These are phyloP conservation scores for Chaetomium strumarium DNA, from an alignment of 2,329 filamentous ascomycete species.

Conservation along the genomic window DNA sequence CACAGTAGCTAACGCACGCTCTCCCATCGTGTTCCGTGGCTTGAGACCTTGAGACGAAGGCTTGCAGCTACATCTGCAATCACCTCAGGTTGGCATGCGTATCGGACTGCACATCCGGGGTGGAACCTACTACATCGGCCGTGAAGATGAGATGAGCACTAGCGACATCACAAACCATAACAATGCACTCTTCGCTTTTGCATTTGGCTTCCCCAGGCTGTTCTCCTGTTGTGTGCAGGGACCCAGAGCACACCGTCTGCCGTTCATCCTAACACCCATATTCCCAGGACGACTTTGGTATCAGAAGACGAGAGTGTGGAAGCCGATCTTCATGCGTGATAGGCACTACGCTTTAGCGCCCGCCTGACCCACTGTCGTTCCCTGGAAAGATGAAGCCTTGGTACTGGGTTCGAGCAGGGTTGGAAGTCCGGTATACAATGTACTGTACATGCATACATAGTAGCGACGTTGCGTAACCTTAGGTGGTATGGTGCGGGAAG, in stretches of 20 bases:
- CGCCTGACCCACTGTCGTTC: conserved; percentile 14
- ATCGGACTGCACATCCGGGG: conserved; percentile 1
- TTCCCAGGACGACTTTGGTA: not conserved
- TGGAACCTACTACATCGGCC: not conserved
- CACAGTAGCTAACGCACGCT: not conserved
- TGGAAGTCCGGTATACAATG: not conserved
- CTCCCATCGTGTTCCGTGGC: conserved; percentile 11
- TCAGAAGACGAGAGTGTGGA: not conserved
- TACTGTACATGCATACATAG: too few relatives aligned
- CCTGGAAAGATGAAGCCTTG: conserved; percentile 16
- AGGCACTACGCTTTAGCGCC: conserved; percentile 13
- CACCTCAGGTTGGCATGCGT: not conserved
- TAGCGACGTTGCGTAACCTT: not conserved
- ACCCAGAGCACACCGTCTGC: too few relatives aligned
- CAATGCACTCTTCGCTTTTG: not conserved
- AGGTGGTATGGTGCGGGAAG: conserved; percentile 1
- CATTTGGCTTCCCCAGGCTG: not conserved
- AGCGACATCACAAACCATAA: not conserved
- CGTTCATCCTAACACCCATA: not conserved
- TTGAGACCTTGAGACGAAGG: conserved; percentile 10
- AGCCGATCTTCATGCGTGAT: conserved; percentile 1
- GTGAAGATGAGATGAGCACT: not conserved
- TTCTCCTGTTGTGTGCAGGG: not conserved
- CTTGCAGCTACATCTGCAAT: conserved; percentile 13
- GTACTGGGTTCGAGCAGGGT: conserved; percentile 16